Percentiles rank a stretch among this genome's conserved stretches.
Conservation (phyloP, 257 asterid species). For the Scutellaria galericulata region DNA sequence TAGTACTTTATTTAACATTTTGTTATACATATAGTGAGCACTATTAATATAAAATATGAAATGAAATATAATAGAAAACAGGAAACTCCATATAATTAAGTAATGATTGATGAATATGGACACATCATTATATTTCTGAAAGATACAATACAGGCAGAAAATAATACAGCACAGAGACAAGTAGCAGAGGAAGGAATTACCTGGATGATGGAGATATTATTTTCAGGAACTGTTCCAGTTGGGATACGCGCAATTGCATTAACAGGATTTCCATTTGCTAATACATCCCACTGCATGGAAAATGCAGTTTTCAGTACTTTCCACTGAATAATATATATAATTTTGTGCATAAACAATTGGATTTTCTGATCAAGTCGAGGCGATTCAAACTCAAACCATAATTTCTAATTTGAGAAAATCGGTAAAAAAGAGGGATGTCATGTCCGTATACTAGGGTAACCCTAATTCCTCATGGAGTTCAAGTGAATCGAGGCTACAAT, state of each 20-base stretch:
- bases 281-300: slow-evolving; percentile 67
- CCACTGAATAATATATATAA: not conserved
- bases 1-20: too few species aligned
- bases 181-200: slow-evolving; percentile 34
- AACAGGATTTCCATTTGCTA: slow-evolving; percentile 49
- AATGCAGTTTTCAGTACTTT: slow-evolving; percentile 8
- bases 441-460: too few species aligned
- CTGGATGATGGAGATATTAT: slow-evolving; percentile 62
- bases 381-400: not conserved
- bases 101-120: not conserved
- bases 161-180: too few species aligned
- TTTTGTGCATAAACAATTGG: too few species aligned
- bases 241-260: slow-evolving; percentile 58
- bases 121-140: too few species aligned
- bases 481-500: too few species aligned
- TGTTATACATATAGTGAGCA: too few species aligned
- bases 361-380: too few species aligned
- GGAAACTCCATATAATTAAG: too few species aligned
- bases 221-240: slow-evolving; percentile 60
- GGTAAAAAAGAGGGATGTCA: too few species aligned
- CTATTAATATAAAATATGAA: not conserved
- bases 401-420: not conserved
- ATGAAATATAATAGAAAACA: not conserved
- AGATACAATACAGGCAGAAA: too few species aligned
- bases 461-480: too few species aligned